Base-by-base conservation (phyloP, 257 asterid genomes). In the Ilex aquifolium region DNA sequence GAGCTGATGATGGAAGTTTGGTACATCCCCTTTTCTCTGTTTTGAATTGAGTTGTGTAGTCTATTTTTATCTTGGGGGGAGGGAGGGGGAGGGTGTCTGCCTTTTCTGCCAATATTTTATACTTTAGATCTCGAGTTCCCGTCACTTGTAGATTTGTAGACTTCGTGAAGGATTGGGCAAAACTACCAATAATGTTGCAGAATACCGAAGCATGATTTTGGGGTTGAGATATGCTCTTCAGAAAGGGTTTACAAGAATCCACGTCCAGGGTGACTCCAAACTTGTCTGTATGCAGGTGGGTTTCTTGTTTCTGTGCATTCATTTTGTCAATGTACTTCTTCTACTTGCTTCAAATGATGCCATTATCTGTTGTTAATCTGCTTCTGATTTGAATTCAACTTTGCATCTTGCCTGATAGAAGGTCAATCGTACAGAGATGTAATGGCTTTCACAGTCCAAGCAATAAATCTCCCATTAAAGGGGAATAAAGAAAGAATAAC, bases 281-380 rank as follows among this genome's bases (percentile, higher is more conserved):
- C 95, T 93, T 55, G 96, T 93, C 63, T 90, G 99, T 82, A 93
- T 88, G 99, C 99, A 93, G 97, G 99, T 93, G 74, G 54, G 56
- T 55, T 11, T 49, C 31, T 53, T 32, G 44, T 42, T 42, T 13
- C 62, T 31, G 12, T 71, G 55, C 5, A 17, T 27, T 59, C 9
- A 6, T 50, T 44, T 13, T n/a, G 27, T 13, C 31, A 36, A 4
- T 62, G 10, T 50, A 14, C 46, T 8, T 72, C 48, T 39, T 48
- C 42, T 40, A 14, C 31, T 46, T n/a, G 32, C 30, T 13, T 11
- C 42, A 36, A 27, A 36, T 36, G 42, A 36, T 36, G 8, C 42
- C 8, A 8, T 36, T 64, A 51, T 49, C 11, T 27, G 59, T 54
- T 10, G 27, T 50, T 44, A 27, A 17, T 46, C 17, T 36, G 6